Evolutionary conservation across 2,329 filamentous ascomycete genomes (phyloP).

Genomic region (Fusarium domesticum): DNA sequence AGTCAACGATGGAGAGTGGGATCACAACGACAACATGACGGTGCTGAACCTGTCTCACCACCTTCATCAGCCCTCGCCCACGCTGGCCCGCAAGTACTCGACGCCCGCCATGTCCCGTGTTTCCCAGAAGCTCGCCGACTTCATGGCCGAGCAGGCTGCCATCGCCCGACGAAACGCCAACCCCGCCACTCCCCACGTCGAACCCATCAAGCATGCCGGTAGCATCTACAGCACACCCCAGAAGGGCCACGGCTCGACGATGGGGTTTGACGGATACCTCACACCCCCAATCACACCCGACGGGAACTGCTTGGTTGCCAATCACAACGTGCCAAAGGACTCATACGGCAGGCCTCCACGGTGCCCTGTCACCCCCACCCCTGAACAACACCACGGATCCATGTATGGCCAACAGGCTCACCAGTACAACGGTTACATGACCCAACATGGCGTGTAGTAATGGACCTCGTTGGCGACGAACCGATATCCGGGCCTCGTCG

Average conservation of each 20-base stretch:
- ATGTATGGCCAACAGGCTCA: slow-evolving; percentile 35
- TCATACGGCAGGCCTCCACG: slow-evolving; percentile 48
- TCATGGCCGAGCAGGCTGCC: slow-evolving; percentile 58
- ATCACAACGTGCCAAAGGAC: slow-evolving; percentile 45
- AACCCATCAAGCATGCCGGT: slow-evolving; percentile 48
- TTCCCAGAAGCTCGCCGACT: slow-evolving; percentile 55
- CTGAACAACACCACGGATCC: slow-evolving; percentile 41
- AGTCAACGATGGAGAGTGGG: slow-evolving; percentile 73
- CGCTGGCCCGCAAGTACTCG: slow-evolving; percentile 59
- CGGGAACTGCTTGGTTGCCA: slow-evolving; percentile 52
- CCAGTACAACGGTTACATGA: slow-evolving; percentile 38
- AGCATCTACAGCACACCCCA: slow-evolving; percentile 75
- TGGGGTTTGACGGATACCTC: slow-evolving; percentile 70
- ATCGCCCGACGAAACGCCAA: slow-evolving; percentile 47
- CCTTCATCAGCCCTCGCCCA: slow-evolving; percentile 56
- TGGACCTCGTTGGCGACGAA: slow-evolving; percentile 28
- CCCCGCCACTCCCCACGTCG: slow-evolving; percentile 60
- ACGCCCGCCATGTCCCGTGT: slow-evolving; percentile 52
- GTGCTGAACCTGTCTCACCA: slow-evolving; percentile 58
- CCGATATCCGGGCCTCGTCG: slow-evolving; percentile 5
- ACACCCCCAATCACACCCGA: slow-evolving; percentile 86
- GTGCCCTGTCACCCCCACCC: slow-evolving; percentile 62
- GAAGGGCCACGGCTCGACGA: slow-evolving; percentile 64
- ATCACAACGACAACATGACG: slow-evolving; percentile 66
- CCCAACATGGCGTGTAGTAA: slow-evolving; percentile 43